phyloP scores from a whole-genome alignment of 495 filamentous ascomycete genomes.

The Lasiosphaeria hispida region DNA sequence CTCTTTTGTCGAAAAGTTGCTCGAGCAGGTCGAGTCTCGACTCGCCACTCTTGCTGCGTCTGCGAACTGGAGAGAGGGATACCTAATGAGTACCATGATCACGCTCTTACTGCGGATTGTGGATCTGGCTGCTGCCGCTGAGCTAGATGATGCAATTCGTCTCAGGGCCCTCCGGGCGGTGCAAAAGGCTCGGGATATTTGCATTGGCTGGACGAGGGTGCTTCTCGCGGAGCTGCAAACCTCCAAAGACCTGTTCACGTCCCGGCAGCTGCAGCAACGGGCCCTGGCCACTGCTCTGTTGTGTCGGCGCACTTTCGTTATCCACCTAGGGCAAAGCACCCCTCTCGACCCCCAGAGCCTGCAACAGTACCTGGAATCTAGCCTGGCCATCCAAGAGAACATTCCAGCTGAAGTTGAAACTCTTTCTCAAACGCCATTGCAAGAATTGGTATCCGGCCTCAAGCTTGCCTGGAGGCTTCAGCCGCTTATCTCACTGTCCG shows the following conservation, averaged over 20 bases:
- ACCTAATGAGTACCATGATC: constrained; percentile 49
- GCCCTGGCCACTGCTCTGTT: constrained; percentile 50
- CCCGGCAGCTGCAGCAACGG: constrained; percentile 36
- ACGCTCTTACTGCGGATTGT: constrained; percentile 34
- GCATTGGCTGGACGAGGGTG: constrained; percentile 41
- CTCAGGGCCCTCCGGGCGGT: not conserved
- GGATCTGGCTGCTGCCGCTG: constrained; percentile 12
- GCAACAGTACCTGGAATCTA: constrained; percentile 32
- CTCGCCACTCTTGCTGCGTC: constrained; percentile 33
- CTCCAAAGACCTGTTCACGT: constrained; percentile 38
- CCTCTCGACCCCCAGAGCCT: constrained; percentile 21
- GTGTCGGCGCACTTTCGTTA: constrained; percentile 48
- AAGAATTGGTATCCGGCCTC: constrained; percentile 46
- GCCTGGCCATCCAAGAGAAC: constrained; percentile 43
- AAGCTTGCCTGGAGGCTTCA: constrained; percentile 43
- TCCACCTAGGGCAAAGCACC: constrained; percentile 16
- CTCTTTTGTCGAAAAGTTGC: constrained; percentile 43
- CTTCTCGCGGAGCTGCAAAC: constrained; percentile 46
- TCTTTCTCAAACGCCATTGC: constrained; percentile 28
- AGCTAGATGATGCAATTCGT: not conserved
- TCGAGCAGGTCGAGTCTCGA: constrained; percentile 41
- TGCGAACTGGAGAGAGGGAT: constrained; percentile 52
- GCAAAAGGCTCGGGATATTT: constrained; percentile 20
- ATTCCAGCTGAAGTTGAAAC: constrained; percentile 28
- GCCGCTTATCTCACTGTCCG: constrained; percentile 27